Conservation (phyloP, 2,329 filamentous ascomycete genomes). For the Nothophaeocryptopus gaeumannii region DNA sequence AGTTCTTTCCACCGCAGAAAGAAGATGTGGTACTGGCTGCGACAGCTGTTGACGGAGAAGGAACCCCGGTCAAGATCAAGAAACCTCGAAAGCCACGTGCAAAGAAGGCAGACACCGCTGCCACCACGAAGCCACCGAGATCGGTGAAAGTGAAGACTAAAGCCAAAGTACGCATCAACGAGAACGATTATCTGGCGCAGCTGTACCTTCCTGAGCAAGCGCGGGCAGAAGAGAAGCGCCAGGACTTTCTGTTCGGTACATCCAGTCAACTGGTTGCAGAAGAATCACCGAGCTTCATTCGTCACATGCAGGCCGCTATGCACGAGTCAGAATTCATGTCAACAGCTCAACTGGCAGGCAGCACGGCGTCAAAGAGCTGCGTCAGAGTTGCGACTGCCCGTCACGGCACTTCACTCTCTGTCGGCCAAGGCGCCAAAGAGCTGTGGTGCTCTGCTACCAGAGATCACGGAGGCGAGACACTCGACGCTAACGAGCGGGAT, state of each 20-base stretch:
- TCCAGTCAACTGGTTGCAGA: slow-evolving; percentile 77
- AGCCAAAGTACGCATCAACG: slow-evolving; percentile 30
- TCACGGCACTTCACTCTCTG: slow-evolving; percentile 30
- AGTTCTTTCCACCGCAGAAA: slow-evolving; percentile 41
- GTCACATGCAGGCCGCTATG: slow-evolving; percentile 62
- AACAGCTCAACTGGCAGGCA: slow-evolving; percentile 21
- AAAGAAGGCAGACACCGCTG: slow-evolving; percentile 17
- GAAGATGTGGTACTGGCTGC: not conserved
- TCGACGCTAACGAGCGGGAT: not conserved
- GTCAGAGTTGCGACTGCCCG: slow-evolving; percentile 27
- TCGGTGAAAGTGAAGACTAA: slow-evolving; percentile 37
- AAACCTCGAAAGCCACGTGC: slow-evolving; percentile 29
- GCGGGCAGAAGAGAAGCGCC: slow-evolving; percentile 61
- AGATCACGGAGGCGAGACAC: slow-evolving; percentile 54
- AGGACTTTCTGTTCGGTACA: slow-evolving; percentile 81
- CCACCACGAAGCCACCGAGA: slow-evolving; percentile 9
- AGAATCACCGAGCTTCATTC: slow-evolving; percentile 64
- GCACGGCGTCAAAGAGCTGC: slow-evolving; percentile 22
- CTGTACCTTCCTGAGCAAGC: slow-evolving; percentile 69
- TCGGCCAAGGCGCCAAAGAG: slow-evolving; percentile 37
- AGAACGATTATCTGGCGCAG: slow-evolving; percentile 18
- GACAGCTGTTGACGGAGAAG: not conserved
- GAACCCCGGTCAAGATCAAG: slow-evolving; percentile 15
- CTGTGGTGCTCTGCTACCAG: slow-evolving; percentile 72
- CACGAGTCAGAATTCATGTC: slow-evolving; percentile 51